Evolutionary conservation across 768 basidiomycete species (phyloP), one percentile per base, ranked within the genome.

Genomic region (Phylloporus arenicola): DNA sequence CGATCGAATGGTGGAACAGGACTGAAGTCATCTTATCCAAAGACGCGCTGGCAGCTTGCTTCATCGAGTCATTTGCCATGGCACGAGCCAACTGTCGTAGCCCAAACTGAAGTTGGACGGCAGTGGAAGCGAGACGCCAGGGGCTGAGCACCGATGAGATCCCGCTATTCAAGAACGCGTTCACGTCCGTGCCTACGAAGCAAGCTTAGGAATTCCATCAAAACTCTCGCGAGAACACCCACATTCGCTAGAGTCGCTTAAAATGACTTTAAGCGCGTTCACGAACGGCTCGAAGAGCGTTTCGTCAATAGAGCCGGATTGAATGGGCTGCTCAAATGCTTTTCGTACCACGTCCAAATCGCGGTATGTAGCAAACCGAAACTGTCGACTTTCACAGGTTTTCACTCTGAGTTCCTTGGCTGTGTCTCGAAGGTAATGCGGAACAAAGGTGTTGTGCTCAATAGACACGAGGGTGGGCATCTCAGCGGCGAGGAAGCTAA

Each of bases 101-200:
- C 38, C 83, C 80, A 34, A 91, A 77, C 51, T 88, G 85, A 54
- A 90, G 76, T 57, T 88, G 84, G 48, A 90, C 84, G 6, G 84
- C 83, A 0, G 90, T 89, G 3, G 86, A 86, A 10, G 86, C 81
- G 22, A 91, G 78, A 60, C 86, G 88, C 87, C 89, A 92, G 1
- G 88, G 89, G 53, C 86, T 89, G 25, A 91, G 70, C 29, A 86
- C 70, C 10, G 80, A 81, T 0, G 81, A 81, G 12, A 84, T 76
- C 17, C 80, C 78, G 76, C 81, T 83, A 48, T 77, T 79, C 44
- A 75, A 76, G 45, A 79, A 69, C 2, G 64, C 40, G 34, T 80
- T 79, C 17, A 76, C 69, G 47, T 80, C 77, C 69, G 66, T 62
- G 30, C 67, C 66, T 64, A 33, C 17, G 37, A 37, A 20, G 14